phyloP scores from a whole-genome alignment of 169 alveolate species.

The Perkinsus marinus region DNA sequence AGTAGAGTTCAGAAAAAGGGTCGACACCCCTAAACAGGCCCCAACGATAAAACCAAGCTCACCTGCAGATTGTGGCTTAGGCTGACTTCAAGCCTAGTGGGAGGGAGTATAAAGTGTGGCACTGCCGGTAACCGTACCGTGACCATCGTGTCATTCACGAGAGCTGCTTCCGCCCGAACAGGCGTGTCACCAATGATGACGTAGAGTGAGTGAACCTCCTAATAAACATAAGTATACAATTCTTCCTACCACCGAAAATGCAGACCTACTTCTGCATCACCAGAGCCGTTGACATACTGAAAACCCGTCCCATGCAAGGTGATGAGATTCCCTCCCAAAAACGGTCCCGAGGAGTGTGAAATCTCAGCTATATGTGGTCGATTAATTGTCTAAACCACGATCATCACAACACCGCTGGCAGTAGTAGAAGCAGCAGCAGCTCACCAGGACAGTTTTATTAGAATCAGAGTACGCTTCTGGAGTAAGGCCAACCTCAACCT shows the following conservation, averaged over 20 bases:
- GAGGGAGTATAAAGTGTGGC: not conserved
- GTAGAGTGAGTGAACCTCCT: no score
- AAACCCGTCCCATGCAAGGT: not conserved
- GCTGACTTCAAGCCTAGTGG: not conserved
- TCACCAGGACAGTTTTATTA: not conserved
- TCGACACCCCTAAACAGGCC: no score
- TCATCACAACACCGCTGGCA: not conserved
- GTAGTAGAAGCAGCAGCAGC: not conserved
- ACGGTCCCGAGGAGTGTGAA: not conserved
- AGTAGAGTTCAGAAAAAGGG: no score
- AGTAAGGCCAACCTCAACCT: not conserved
- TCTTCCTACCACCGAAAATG: no score
- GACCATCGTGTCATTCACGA: not conserved
- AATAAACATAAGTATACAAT: no score
- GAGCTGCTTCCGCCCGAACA: not conserved
- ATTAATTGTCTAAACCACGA: not conserved
- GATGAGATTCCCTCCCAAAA: not conserved
- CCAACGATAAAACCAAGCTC: no score
- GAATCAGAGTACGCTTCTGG: not conserved
- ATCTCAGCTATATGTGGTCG: not conserved
- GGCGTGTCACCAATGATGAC: constrained; percentile 3
- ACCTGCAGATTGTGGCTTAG: not conserved
- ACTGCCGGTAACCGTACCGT: not conserved
- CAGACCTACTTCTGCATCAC: no score
- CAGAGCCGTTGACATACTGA: not conserved